Evolutionary conservation across 345 rosid species (phyloP), one percentile per base, ranked within the genome.

Genomic region (Theobroma cacao): DNA sequence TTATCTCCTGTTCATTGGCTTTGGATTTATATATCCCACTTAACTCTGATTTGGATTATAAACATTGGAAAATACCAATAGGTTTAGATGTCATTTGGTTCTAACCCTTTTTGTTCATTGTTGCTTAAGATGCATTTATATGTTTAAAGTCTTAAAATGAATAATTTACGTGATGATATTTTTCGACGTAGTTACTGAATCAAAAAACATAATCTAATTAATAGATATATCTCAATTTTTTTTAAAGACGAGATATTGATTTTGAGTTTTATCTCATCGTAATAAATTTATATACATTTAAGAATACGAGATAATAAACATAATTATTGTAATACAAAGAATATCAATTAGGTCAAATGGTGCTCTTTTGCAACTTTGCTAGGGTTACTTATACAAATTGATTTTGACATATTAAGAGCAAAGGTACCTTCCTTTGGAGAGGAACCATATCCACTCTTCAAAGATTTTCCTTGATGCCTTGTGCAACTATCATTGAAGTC

Each of bases 401-500:
- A 65, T 38, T 65, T 65, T 20, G 15, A 65, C 3, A 26, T 26
- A 8, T 26, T n/a, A n/a, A 41, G 0, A 4, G 20, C 17, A 59
- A 58, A 58, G 30, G 64, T 2, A 64, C 24, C 28, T 71, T 52
- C 58, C 40, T 26, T 50, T 50, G 41, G 26, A 30, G 40, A 36
- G 40, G 75, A 72, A 45, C 62, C 75, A 33, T n/a, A 11, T 31
- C 60, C 17, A 20, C 8, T 38, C 76, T 34, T 31, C 20, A 34
- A 64, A 36, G 69, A 5, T 2, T 36, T 65, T 38, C 22, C 3
- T 40, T 38, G 12, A 62, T 62, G 18, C 20, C 28, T 72, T 52
- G 76, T 20, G 63, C 63, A 15, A 31, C 59, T 75, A 64, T 56
- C 24, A 72, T 50, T 73, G 43, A 79, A 75, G 33, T 38, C n/a